Base-by-base conservation (phyloP, 345 rosid species). In the Eucalyptus camaldulensis region DNA sequence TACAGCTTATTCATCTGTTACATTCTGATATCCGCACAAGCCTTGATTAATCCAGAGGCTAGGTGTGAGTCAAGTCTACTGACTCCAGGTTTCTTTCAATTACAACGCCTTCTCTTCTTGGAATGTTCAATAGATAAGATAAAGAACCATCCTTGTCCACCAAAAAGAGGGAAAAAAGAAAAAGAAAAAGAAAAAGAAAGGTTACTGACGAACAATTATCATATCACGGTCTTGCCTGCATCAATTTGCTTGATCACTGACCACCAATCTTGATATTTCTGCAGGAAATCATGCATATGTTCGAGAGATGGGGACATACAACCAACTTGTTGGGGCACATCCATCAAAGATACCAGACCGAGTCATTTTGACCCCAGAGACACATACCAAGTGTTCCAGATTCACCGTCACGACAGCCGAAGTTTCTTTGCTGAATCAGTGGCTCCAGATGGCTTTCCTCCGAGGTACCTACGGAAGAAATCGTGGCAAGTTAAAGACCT, bases 341-440 rank as follows among this genome's bases (percentile, higher is more conserved):
- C 72, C 85, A 90, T 93, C 90, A 91, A 91, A 11, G 97, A 97
- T 85, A 87, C 33, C 86, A 94, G 92, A 90, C 97, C 96, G 40
- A 94, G 92, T 58, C 94, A 96, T 17, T 92, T 95, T 85, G 95
- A 96, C 87, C 93, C 92, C 90, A 91, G 95, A 91, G 94, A 95
- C 91, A 88, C 93, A 58, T 93, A 94, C 93, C 96, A 95, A 60
- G 93, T 93, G 31, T 91, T 96, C 89, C 93, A 91, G 92, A 90
- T 97, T 88, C 92, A 91, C 86, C 93, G 95, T 56, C 92, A 94
- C 87, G 89, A 92, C 13, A 80, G 91, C 27, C 76, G 90, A 21
- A 91, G 90, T 8, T 95, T 95, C 90, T 95, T 86, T n/a, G 93
- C 96, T 6, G 93, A 91, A 88, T 96, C 96, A 7, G 88, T 91